Percentiles rank a stretch among this genome's conserved stretches.
Evolutionary conservation across 225 moss, liverwort and hornwort species (phyloP).

Genomic region (Polytrichum formosum): DNA sequence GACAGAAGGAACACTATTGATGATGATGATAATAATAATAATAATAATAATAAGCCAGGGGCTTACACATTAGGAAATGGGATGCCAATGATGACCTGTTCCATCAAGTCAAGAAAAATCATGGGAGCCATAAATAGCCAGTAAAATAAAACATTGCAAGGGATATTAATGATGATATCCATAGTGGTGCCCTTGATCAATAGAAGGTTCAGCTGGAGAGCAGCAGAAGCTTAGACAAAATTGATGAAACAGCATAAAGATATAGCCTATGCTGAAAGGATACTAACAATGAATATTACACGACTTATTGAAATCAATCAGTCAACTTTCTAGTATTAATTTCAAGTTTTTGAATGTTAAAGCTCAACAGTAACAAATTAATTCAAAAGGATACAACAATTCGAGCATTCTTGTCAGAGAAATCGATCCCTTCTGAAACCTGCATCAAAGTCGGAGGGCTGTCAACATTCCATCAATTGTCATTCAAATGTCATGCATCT

Average conservation of each 20-base stretch:
- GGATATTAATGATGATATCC: not conserved
- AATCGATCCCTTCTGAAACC: conserved; percentile 82
- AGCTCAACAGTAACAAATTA: not conserved
- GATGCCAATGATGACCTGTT: conserved; percentile 69
- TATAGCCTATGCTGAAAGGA: no score
- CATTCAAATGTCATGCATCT: no score
- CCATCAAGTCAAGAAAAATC: conserved; percentile 30
- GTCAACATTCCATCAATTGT: not conserved
- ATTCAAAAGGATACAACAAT: conserved; percentile 61
- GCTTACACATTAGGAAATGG: conserved; percentile 81
- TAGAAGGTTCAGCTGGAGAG: no score
- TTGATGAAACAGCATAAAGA: no score
- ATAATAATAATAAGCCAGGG: not conserved
- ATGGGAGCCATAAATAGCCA: not conserved
- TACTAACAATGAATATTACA: no score
- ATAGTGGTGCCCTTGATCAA: not conserved
- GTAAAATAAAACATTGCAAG: not conserved
- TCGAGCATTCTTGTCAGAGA: conserved; percentile 69
- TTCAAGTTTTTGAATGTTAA: no score
- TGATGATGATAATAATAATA: no score
- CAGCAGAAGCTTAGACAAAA: no score
- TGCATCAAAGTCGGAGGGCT: conserved; percentile 16
- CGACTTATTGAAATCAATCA: no score
- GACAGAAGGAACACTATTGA: no score
- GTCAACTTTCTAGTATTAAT: no score